Evolutionary conservation across 2,329 filamentous ascomycete genomes (phyloP).

Genomic region (Venturia effusa): DNA sequence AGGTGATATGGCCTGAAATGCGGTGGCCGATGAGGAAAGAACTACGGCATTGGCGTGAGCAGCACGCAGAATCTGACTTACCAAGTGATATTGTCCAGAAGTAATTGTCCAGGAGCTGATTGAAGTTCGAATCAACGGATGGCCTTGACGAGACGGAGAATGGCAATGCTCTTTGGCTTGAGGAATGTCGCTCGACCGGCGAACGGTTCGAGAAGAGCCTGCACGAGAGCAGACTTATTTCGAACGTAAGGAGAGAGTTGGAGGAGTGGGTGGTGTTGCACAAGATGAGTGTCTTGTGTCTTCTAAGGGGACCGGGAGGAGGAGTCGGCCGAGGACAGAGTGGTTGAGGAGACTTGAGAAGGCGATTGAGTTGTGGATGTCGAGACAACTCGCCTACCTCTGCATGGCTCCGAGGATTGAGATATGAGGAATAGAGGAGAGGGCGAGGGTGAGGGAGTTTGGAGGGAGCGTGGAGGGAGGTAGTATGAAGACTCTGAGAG

Average conservation of each 20-base stretch:
- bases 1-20: not conserved
- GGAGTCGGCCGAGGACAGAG: not conserved
- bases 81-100: not conserved
- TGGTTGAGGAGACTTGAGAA: not conserved
- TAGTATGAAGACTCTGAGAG: not conserved
- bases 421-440: not conserved
- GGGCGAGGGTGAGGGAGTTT: not conserved
- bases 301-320: conserved; percentile 1
- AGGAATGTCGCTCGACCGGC: conserved; percentile 3
- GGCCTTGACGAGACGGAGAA: not conserved
- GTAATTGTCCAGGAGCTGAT: not conserved
- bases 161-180: conserved; percentile 1
- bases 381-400: not conserved
- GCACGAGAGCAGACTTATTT: not conserved
- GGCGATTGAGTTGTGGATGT: conserved; percentile 2
- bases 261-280: not conserved
- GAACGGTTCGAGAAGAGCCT: conserved; percentile 5
- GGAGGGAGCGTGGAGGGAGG: not conserved
- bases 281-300: not conserved
- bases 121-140: not conserved
- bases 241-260: not conserved
- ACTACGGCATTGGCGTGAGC: not conserved
- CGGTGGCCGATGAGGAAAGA: not conserved
- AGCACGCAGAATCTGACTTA: not conserved
- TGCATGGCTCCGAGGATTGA: conserved; percentile 5